A percentile compares a stretch with the other conserved stretches of the same genome.
phyloP scores from a whole-genome alignment of 2,329 filamentous ascomycete genomes.

The Periconia sp. region DNA sequence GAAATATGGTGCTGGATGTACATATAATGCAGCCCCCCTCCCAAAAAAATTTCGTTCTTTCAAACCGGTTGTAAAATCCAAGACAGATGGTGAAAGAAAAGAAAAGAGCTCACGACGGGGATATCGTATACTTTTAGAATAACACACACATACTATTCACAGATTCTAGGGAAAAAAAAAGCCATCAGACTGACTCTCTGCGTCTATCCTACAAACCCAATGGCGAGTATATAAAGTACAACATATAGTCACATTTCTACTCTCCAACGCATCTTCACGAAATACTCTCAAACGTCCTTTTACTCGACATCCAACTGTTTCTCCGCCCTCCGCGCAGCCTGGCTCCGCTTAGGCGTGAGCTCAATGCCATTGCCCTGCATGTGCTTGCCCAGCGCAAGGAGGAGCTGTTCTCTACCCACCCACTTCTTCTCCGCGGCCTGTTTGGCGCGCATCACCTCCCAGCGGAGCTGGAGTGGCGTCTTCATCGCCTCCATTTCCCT shows the following conservation, averaged over 20 bases:
- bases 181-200: neutral
- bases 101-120: too few relatives aligned
- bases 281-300: neutral
- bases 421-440: constrained; percentile 23
- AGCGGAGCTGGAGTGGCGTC: constrained; percentile 37
- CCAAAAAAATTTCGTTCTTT: too few relatives aligned
- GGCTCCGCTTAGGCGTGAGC: constrained; percentile 14
- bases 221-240: neutral
- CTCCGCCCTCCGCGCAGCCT: constrained; percentile 2
- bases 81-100: too few relatives aligned
- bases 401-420: constrained; percentile 37
- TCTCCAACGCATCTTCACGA: constrained; percentile 11
- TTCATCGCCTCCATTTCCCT: constrained; percentile 30
- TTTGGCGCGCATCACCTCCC: constrained; percentile 31
- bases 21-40: too few relatives aligned
- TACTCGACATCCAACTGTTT: constrained; percentile 6
- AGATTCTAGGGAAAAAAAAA: too few relatives aligned
- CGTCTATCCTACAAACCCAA: neutral
- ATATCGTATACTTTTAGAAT: too few relatives aligned
- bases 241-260: neutral
- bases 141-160: too few relatives aligned
- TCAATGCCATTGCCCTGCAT: constrained; percentile 34
- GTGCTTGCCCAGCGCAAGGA: constrained; percentile 46
- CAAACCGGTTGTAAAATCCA: too few relatives aligned
- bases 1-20: too few relatives aligned